A percentile compares a stretch with the other conserved stretches of the same genome.
phyloP scores from a whole-genome alignment of 768 basidiomycete species.

The Rubroboletus pulcherrimus region DNA sequence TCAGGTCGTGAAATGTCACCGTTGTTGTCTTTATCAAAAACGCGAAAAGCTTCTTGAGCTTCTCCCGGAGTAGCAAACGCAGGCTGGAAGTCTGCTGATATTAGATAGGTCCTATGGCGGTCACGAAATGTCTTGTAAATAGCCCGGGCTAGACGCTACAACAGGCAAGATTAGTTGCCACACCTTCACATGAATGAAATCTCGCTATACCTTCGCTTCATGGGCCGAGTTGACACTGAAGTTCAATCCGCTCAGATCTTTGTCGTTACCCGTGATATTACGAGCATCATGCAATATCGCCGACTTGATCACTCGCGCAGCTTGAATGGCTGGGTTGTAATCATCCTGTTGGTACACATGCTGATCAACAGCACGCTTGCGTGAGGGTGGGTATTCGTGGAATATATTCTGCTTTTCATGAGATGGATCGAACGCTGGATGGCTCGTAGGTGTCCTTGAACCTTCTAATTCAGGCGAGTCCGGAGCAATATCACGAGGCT shows the following conservation, averaged over 20 bases:
- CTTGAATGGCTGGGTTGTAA: conserved; percentile 44
- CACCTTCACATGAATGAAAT: background rate
- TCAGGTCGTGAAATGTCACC: conserved; percentile 75
- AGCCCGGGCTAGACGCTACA: conserved; percentile 61
- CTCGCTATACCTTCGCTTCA: conserved; percentile 58
- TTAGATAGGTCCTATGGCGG: conserved; percentile 53
- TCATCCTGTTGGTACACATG: conserved; percentile 29
- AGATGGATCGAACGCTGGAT: background rate
- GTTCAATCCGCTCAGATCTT: conserved; percentile 39
- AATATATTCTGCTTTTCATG: conserved; percentile 4
- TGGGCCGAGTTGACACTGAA: conserved; percentile 54
- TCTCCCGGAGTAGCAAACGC: conserved; percentile 56
- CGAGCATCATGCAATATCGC: conserved; percentile 75
- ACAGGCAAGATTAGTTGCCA: background rate
- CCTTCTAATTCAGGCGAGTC: conserved; percentile 14
- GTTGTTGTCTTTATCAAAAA: conserved; percentile 75
- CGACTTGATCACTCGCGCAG: conserved; percentile 63
- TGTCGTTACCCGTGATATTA: conserved; percentile 53
- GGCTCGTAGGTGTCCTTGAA: conserved; percentile 5
- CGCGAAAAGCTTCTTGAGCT: conserved; percentile 65
- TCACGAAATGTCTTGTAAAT: conserved; percentile 61
- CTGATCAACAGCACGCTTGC: conserved; percentile 16
- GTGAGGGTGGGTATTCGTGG: conserved; percentile 42
- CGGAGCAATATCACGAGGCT: background rate
- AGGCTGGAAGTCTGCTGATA: conserved; percentile 66